Percentiles rank a stretch among this genome's conserved stretches.
Conservation (phyloP, 139 green algal genomes). For the Chlorella vulgaris region DNA sequence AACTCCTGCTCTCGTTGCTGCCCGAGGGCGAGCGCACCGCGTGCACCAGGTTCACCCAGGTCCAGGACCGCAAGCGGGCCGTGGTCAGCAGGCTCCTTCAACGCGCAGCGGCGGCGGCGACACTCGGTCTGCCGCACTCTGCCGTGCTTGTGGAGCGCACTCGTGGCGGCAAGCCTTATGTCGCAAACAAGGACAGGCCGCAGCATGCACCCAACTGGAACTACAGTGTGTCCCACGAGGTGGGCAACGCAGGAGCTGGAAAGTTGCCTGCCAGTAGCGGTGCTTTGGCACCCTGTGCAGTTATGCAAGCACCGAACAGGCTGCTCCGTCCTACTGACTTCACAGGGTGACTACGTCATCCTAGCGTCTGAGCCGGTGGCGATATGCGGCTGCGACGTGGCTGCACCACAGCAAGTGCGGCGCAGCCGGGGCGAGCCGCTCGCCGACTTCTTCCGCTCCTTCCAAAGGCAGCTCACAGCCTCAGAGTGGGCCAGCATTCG, state of each 20-base stretch:
- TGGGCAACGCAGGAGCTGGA: conserved; percentile 7
- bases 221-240: conserved; percentile 89
- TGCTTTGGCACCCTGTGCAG: too few relatives aligned
- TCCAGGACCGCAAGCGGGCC: conserved; percentile 58
- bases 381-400: conserved; percentile 81
- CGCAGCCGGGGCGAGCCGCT: background rate
- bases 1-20: conserved; percentile 46
- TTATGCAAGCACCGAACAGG: too few relatives aligned
- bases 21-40: conserved; percentile 23
- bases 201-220: conserved; percentile 78
- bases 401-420: conserved; percentile 62
- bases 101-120: conserved; percentile 7
- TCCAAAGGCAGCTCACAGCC: conserved; percentile 51
- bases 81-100: conserved; percentile 66
- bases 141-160: conserved; percentile 57
- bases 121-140: conserved; percentile 45
- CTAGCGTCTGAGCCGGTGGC: conserved; percentile 72
- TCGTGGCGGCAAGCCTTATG: conserved; percentile 73
- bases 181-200: conserved; percentile 18
- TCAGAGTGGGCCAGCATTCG: conserved; percentile 55
- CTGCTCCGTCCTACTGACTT: background rate
- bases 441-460: conserved; percentile 24
- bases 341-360: conserved; percentile 77
- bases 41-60: conserved; percentile 23
- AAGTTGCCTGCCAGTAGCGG: too few relatives aligned